These are phyloP conservation scores for Cladosporium velox DNA, from an alignment of 2,329 filamentous ascomycete genomes.

Conservation along the genomic window DNA sequence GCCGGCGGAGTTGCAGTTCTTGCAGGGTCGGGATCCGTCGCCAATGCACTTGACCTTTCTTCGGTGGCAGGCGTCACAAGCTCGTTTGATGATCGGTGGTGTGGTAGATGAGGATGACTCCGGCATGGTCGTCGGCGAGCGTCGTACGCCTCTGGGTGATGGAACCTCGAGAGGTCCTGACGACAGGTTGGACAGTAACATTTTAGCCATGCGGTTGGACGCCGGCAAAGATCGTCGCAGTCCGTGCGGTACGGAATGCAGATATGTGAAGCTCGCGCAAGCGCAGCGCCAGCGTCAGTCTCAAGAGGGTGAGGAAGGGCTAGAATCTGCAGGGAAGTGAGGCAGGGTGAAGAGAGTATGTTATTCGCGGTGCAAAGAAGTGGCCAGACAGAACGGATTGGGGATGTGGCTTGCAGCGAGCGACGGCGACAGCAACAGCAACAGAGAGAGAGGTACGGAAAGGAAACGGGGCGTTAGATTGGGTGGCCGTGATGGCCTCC, in stretches of 20 bases:
- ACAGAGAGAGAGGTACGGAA: constrained; percentile 11
- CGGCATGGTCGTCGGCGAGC: constrained; percentile 16
- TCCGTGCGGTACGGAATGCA: constrained; percentile 20
- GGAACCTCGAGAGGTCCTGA: constrained; percentile 21
- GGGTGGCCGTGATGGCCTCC: constrained; percentile 12
- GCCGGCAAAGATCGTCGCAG: constrained; percentile 7
- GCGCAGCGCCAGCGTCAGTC: background rate
- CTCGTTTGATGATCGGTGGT: constrained; percentile 33
- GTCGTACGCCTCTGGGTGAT: constrained; percentile 17
- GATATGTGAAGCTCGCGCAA: constrained; percentile 1
- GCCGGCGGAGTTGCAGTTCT: constrained; percentile 61
- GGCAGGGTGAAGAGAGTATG: constrained; percentile 1
- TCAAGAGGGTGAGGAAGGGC: background rate
- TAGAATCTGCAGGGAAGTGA: constrained; percentile 17
- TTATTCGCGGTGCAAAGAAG: constrained; percentile 3
- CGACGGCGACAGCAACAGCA: constrained; percentile 2
- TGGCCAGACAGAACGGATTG: constrained; percentile 5
- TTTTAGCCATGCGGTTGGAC: constrained; percentile 19
- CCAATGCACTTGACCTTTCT: constrained; percentile 56
- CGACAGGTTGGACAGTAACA: constrained; percentile 19
- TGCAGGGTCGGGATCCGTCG: constrained; percentile 56
- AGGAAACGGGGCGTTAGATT: constrained; percentile 6
- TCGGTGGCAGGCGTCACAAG: constrained; percentile 46
- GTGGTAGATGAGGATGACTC: constrained; percentile 22
- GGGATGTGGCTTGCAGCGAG: constrained; percentile 17